Percentiles rank a stretch among this genome's conserved stretches.
phyloP scores from a whole-genome alignment of 1,139 yeast species.

The Candida mesenterica region DNA sequence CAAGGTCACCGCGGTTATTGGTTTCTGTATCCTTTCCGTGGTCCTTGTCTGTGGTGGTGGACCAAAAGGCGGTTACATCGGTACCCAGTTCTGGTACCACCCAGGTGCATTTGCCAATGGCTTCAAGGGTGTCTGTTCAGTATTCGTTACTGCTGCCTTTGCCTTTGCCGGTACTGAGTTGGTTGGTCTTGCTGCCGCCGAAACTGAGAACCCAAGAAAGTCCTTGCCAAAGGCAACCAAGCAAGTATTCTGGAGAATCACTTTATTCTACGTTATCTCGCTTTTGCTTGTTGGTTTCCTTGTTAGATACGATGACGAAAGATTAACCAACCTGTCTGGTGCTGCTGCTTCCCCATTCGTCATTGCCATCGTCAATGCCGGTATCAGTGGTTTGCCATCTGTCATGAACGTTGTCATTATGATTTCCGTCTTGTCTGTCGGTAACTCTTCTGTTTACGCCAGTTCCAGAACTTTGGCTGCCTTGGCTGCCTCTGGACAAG shows the following conservation, averaged over 20 bases:
- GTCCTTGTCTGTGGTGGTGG: conserved; percentile 43
- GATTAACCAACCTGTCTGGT: conserved; percentile 47
- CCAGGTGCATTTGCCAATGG: conserved; percentile 44
- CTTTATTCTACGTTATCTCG: conserved; percentile 61
- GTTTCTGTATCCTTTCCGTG: conserved; percentile 41
- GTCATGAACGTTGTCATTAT: conserved; percentile 27
- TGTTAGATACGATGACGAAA: conserved; percentile 60
- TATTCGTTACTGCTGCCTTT: conserved; percentile 43
- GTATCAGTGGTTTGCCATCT: conserved; percentile 24
- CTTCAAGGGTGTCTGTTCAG: conserved; percentile 43
- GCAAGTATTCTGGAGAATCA: conserved; percentile 72
- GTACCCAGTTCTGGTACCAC: conserved; percentile 47
- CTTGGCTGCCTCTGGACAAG: conserved; percentile 76
- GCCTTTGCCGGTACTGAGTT: conserved; percentile 47
- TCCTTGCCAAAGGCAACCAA: conserved; percentile 67
- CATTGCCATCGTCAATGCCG: conserved; percentile 35
- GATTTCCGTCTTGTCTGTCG: conserved; percentile 26
- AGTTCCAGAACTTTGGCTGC: conserved; percentile 82
- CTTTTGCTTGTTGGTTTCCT: conserved; percentile 61
- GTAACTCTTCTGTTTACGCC: conserved; percentile 55
- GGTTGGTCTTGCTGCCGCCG: conserved; percentile 48
- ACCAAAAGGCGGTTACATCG: conserved; percentile 36
- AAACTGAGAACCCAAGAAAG: conserved; percentile 48
- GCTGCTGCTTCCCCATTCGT: conserved; percentile 74
- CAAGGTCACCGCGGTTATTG: conserved; percentile 38